A percentile compares a stretch with the other conserved stretches of the same genome.
Evolutionary conservation across 169 alveolate species (phyloP).

Genomic region (Toxoplasma gondii): DNA sequence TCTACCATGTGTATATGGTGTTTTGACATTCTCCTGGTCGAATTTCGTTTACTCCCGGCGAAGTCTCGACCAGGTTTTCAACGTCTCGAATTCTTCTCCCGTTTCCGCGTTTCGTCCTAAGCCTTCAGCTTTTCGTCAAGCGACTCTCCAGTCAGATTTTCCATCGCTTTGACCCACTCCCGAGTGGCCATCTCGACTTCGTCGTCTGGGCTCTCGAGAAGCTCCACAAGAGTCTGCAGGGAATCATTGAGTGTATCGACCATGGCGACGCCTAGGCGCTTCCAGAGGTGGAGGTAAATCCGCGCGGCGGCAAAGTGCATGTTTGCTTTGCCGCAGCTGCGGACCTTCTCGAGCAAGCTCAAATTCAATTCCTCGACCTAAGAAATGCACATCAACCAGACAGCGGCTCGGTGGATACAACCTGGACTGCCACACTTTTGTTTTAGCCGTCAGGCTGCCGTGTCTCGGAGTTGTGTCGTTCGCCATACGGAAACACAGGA

Average conservation of each 20-base stretch:
- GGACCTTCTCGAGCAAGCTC: slow-evolving; percentile 9
- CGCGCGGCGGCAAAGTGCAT: slow-evolving; percentile 7
- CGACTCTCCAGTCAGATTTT: not conserved
- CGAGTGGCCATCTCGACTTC: slow-evolving; percentile 26
- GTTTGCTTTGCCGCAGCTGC: slow-evolving; percentile 21
- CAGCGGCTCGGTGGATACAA: no score
- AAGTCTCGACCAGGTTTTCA: no score
- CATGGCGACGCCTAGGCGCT: slow-evolving; percentile 27
- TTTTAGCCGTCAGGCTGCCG: no score
- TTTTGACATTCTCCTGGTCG: no score
- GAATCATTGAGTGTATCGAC: slow-evolving; percentile 12
- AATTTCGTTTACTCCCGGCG: no score
- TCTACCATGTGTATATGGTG: no score
- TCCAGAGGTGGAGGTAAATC: slow-evolving; percentile 22
- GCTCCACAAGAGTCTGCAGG: slow-evolving; percentile 7
- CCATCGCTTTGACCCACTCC: not conserved
- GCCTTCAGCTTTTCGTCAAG: slow-evolving; percentile 11
- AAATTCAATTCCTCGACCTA: slow-evolving; percentile 23
- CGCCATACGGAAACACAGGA: no score
- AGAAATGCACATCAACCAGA: not conserved
- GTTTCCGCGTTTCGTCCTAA: not conserved
- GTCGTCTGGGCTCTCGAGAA: slow-evolving; percentile 15
- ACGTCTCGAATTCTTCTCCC: no score
- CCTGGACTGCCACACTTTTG: no score
- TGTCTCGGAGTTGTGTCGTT: no score